These are phyloP conservation scores for Ophiognomonia clavigignenti-juglandacearum DNA, from an alignment of 2,329 filamentous ascomycete species.

Conservation along the genomic window DNA sequence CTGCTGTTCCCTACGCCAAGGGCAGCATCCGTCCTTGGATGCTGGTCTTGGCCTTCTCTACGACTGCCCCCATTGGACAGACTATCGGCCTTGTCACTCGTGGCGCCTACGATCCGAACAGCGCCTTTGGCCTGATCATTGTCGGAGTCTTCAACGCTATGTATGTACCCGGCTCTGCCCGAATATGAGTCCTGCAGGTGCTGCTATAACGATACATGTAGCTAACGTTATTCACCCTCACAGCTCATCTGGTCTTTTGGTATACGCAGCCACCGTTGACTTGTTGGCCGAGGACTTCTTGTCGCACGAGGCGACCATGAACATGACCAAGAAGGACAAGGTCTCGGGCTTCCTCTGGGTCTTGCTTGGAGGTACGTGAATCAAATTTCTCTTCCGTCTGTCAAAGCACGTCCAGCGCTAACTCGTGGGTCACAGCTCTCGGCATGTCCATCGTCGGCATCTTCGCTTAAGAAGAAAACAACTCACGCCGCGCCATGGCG, in stretches of 20 bases:
- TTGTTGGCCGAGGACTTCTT: conserved; percentile 62
- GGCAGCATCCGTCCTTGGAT: conserved; percentile 55
- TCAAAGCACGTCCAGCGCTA: conserved; percentile 3
- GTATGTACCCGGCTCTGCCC: too few species aligned
- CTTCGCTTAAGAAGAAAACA: conserved; percentile 32
- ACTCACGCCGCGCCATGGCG: too few species aligned
- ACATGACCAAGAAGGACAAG: conserved; percentile 48
- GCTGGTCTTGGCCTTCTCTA: conserved; percentile 57
- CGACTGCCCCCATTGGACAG: conserved; percentile 60
- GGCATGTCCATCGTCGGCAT: conserved; percentile 44
- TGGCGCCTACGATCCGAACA: conserved; percentile 57
- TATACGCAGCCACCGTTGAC: conserved; percentile 60
- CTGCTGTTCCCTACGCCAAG: conserved; percentile 56
- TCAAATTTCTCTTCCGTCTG: not conserved
- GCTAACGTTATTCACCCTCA: too few species aligned
- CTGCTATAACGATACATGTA: too few species aligned
- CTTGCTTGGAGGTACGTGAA: conserved; percentile 43
- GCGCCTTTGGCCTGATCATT: conserved; percentile 58
- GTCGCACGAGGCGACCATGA: conserved; percentile 48
- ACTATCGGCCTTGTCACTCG: conserved; percentile 56
- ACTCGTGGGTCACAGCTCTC: conserved; percentile 28
- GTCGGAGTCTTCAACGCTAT: conserved; percentile 64
- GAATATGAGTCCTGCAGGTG: too few species aligned
- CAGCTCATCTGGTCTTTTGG: conserved; percentile 54
- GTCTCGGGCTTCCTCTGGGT: conserved; percentile 48